Conservation (phyloP, 2,329 filamentous ascomycete species). For the Teratosphaeria epicoccoides region DNA sequence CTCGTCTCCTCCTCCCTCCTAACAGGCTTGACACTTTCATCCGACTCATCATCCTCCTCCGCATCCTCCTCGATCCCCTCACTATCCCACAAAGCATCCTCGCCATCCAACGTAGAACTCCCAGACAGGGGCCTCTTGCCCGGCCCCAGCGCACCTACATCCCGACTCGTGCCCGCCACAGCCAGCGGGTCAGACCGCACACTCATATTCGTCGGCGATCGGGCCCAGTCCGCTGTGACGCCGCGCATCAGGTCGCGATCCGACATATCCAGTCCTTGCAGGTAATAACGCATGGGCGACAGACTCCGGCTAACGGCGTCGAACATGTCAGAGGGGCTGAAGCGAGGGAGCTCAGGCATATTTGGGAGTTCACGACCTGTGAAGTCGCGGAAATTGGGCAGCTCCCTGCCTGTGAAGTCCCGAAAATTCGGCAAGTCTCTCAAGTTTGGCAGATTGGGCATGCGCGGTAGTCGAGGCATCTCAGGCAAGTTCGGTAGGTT, state of each 20-base stretch:
- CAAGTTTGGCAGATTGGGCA: slow-evolving; percentile 19
- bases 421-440: slow-evolving; percentile 19
- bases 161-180: neutral
- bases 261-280: slow-evolving; percentile 23
- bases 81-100: neutral
- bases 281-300: slow-evolving; percentile 36
- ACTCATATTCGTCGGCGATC: slow-evolving; percentile 7
- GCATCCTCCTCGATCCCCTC: slow-evolving; percentile 2
- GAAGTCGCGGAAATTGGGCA: slow-evolving; percentile 13
- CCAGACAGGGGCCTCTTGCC: neutral
- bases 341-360: slow-evolving; percentile 29
- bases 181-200: slow-evolving; percentile 9
- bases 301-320: slow-evolving; percentile 36
- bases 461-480: slow-evolving; percentile 4
- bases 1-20: slow-evolving; percentile 1
- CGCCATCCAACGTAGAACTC: slow-evolving; percentile 1
- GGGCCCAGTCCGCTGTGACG: neutral
- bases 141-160: neutral
- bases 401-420: slow-evolving; percentile 8
- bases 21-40: slow-evolving; percentile 5
- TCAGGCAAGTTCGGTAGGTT: slow-evolving; percentile 13
- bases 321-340: slow-evolving; percentile 37
- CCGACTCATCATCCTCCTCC: slow-evolving; percentile 7
- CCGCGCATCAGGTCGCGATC: slow-evolving; percentile 8
- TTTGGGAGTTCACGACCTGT: slow-evolving; percentile 8